Evolutionary conservation across 2,329 filamentous ascomycete genomes (phyloP), one percentile per base, ranked within the genome.

Genomic region (Clonostachys rosea): DNA sequence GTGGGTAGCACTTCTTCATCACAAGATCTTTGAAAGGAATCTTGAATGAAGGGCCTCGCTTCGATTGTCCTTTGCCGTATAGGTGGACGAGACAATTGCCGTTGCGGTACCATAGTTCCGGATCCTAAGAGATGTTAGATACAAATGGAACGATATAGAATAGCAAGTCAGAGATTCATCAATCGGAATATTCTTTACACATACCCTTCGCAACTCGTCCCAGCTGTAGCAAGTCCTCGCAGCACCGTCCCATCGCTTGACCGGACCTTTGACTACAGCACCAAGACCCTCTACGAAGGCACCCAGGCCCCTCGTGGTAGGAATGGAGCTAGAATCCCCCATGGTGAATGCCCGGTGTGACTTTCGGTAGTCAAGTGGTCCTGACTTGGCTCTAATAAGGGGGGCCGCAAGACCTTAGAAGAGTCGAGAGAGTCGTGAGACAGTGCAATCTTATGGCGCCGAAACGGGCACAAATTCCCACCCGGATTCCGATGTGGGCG

Each of bases 1-100:
- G 67, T 2, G 79, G 76, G 30, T 71, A 71, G 59, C 84, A 89
- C 41, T 78, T 72, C 14, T 76, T 73, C 6, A 74, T 64, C 17
- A 86, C 64, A 5, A 91, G 67, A 4, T 70, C 67, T 6, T 72
- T 69, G 44, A 86, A 78, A 1, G 82, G 79, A 2, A 91, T 64
- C 50, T 75, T 81, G 59, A 91, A 86, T 2, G 87, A 81, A 2
- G 87, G 83, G 0, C 83, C 83, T 54, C 81, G 71, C 48, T 73
- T 75, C 4, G 84, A 87, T 47, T 81, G 78, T 37, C 83, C 84
- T 52, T 75, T 73, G n/a, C 68, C 77, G 56, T 88, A 84, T 0
- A 91, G 70, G 62, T 91, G 76, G 2, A 91, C 74, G 14, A 82
- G 71, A 56, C 87, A 91, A 58, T 90, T 81, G 13, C 84, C 87